phyloP scores from a whole-genome alignment of 2,329 filamentous ascomycete species.

The Diaporthe sp. region DNA sequence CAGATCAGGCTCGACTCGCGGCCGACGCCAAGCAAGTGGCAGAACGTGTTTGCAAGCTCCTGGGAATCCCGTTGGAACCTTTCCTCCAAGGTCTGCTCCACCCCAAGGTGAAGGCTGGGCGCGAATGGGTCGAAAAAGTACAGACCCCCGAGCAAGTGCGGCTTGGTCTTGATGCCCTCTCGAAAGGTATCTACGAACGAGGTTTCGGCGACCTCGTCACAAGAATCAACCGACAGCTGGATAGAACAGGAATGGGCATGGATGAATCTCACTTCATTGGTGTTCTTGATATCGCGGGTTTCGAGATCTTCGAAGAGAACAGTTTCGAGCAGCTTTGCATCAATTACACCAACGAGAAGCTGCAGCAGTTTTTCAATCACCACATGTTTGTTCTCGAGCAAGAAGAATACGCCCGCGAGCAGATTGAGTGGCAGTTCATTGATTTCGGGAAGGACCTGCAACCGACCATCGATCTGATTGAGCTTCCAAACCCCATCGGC shows the following conservation, averaged over 20 bases:
- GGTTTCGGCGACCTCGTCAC: slow-evolving; percentile 93
- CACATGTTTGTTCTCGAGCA: slow-evolving; percentile 99
- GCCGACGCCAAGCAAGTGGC: slow-evolving; percentile 81
- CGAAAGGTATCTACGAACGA: slow-evolving; percentile 98
- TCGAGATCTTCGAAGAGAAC: slow-evolving; percentile 98
- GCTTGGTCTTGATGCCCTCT: slow-evolving; percentile 87
- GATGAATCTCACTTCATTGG: slow-evolving; percentile 98
- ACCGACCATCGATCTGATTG: slow-evolving; percentile 97
- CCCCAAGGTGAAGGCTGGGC: slow-evolving; percentile 92
- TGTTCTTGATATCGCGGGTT: slow-evolving; percentile 97
- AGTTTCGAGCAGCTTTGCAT: slow-evolving; percentile 99
- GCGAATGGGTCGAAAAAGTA: slow-evolving; percentile 98
- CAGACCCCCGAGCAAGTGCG: slow-evolving; percentile 97
- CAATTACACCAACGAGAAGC: slow-evolving; percentile 99
- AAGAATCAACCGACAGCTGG: slow-evolving; percentile 91
- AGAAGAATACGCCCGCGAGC: slow-evolving; percentile 96
- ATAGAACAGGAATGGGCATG: slow-evolving; percentile 83
- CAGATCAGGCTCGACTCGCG: slow-evolving; percentile 88
- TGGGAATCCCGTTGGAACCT: slow-evolving; percentile 86
- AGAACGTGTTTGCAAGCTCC: slow-evolving; percentile 82
- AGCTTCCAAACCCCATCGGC: slow-evolving; percentile 95
- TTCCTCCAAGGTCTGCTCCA: slow-evolving; percentile 92
- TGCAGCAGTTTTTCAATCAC: slow-evolving; percentile 99
- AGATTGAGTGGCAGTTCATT: slow-evolving; percentile 99
- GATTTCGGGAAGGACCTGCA: slow-evolving; percentile 98